Base-by-base conservation (phyloP, 2,329 filamentous ascomycete species). In the Aspergillus phoenicis region DNA sequence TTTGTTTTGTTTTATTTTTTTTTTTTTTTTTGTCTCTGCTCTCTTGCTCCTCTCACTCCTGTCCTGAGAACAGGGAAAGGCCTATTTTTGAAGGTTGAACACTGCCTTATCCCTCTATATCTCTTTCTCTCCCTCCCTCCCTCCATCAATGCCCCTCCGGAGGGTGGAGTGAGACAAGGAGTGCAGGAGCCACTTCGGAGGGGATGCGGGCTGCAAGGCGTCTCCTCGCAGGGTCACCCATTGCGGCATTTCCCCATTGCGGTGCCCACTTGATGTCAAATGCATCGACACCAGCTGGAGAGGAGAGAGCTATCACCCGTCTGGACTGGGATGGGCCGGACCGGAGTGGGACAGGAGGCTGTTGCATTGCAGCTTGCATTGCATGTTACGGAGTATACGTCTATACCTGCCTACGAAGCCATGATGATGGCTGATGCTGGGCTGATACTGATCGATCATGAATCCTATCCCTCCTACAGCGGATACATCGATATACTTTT, bases 161-260 rank as follows among this genome's bases (percentile, higher is more conserved):
- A 39, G 52, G 51, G 26, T 28, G 24, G 26, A 57, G 38, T 56
- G 60, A 62, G 57, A 60, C 60, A 61, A 56, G 60, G 52, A 56
- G 56, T 30, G 15, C 30, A 62, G 47, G 56, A 62, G 57, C 30
- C 39, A 33, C 45, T 28, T 22, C 28, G 52, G 52, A 59, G 60
- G 60, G 52, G 57, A 59, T 62, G 52, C 47, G 56, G 30, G 15
- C 58, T 57, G 60, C 60, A 62, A 62, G 60, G 60, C 57, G 48
- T 43, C 38, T 5, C 33, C 13, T 45, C n/a, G 51, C 39, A 52
- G 49, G 49, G 49, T 52, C 13, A 17, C 28, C 49, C 49, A 22
- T 24, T 53, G 51, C 30, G 51, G 20, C 51, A 33, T 53, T 30
- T 22, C 51, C 13, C 28, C 28, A 30, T 30, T 10, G 3, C 17